Conservation (phyloP, 495 filamentous ascomycete genomes). For the Penicillium turbatum region DNA sequence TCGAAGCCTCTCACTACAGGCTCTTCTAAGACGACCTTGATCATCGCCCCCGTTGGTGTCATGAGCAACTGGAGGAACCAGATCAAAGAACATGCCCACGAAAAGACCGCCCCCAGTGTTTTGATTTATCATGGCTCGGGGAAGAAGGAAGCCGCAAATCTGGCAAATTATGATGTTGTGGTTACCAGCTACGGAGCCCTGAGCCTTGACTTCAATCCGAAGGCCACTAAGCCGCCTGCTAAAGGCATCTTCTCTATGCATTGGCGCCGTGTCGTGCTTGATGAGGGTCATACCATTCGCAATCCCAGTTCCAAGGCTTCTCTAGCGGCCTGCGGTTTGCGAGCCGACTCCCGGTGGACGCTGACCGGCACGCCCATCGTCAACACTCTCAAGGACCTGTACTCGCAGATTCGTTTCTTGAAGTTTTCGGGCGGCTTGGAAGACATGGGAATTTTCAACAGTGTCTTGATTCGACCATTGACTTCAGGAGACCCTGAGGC, state of each 20-base stretch:
- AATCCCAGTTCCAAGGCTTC: conserved; percentile 71
- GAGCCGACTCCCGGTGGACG: conserved; percentile 74
- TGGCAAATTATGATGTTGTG: conserved; percentile 66
- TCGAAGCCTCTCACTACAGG: conserved; percentile 31
- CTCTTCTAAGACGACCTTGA: conserved; percentile 61
- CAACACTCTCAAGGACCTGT: conserved; percentile 78
- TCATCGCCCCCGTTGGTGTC: conserved; percentile 77
- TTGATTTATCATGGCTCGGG: conserved; percentile 70
- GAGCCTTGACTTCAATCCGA: conserved; percentile 38
- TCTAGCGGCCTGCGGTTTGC: conserved; percentile 59
- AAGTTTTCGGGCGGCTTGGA: conserved; percentile 74
- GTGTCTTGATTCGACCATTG: conserved; percentile 67
- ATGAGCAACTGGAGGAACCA: conserved; percentile 93
- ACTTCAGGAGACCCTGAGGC: conserved; percentile 54
- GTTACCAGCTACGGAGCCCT: conserved; percentile 76
- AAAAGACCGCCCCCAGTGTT: conserved; percentile 57
- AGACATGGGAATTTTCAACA: conserved; percentile 69
- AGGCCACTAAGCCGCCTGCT: conserved; percentile 26
- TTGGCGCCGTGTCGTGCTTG: conserved; percentile 80
- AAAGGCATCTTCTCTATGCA: conserved; percentile 58
- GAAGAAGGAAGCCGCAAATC: conserved; percentile 50
- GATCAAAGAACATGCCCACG: conserved; percentile 66
- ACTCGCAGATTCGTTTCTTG: conserved; percentile 76
- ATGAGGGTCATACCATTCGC: conserved; percentile 84
- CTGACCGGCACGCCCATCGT: conserved; percentile 76